A percentile compares a stretch with the other conserved stretches of the same genome.
Evolutionary conservation across 2,329 filamentous ascomycete genomes (phyloP).

Genomic region (Ophiostoma sp.): DNA sequence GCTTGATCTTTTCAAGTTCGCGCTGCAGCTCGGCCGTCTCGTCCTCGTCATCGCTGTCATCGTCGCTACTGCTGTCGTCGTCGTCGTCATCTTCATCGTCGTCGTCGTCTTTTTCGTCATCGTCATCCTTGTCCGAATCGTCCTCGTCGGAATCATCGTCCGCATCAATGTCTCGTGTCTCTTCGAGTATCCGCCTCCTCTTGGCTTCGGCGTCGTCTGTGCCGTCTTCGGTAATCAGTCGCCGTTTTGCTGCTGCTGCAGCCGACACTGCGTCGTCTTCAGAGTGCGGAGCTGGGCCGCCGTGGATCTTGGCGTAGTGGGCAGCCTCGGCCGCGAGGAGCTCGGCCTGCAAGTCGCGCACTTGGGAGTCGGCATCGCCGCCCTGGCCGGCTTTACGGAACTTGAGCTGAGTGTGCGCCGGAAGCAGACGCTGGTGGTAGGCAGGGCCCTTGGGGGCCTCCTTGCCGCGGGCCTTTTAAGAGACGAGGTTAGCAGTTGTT

Average conservation of each 20-base stretch:
- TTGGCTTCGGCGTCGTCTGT: slow-evolving; percentile 66
- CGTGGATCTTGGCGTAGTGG: slow-evolving; percentile 82
- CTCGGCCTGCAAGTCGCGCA: slow-evolving; percentile 77
- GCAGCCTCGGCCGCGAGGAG: slow-evolving; percentile 84
- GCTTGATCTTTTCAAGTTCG: slow-evolving; percentile 91
- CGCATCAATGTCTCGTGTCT: slow-evolving; percentile 84
- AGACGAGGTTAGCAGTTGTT: neutral
- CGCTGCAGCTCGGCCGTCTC: slow-evolving; percentile 87
- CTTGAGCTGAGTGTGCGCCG: slow-evolving; percentile 91
- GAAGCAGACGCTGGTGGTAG: slow-evolving; percentile 93
- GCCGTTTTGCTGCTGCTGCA: slow-evolving; percentile 24
- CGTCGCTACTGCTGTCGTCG: slow-evolving; percentile 57
- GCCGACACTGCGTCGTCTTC: slow-evolving; percentile 45
- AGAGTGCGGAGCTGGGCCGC: slow-evolving; percentile 47
- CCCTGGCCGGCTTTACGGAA: slow-evolving; percentile 88
- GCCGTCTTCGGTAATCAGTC: slow-evolving; percentile 21
- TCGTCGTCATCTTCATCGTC: slow-evolving; percentile 72
- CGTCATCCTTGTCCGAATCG: slow-evolving; percentile 57
- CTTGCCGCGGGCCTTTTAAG: slow-evolving; percentile 89
- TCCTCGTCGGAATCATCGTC: slow-evolving; percentile 60
- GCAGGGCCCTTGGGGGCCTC: slow-evolving; percentile 90
- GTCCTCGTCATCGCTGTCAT: slow-evolving; percentile 73
- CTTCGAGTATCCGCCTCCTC: slow-evolving; percentile 80
- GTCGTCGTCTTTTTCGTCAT: slow-evolving; percentile 54
- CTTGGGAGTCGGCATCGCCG: slow-evolving; percentile 67